Percentiles rank a stretch among this genome's conserved stretches.
phyloP scores from a whole-genome alignment of 139 green algal species.

The Auxenochlorella protothecoides region DNA sequence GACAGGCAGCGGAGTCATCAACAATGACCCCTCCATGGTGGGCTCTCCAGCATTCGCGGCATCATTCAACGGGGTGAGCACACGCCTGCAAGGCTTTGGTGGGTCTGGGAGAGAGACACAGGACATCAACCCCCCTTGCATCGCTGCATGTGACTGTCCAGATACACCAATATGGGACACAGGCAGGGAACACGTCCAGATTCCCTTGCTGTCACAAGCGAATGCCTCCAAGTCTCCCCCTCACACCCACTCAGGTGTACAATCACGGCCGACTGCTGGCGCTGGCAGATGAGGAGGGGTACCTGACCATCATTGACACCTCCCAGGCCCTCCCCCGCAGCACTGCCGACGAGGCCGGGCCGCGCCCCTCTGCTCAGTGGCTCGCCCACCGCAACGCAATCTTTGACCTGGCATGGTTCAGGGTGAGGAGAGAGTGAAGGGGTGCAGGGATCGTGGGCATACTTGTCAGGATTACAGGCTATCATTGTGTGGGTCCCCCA shows the following conservation, averaged over 20 bases:
- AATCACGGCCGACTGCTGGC: constrained; percentile 42
- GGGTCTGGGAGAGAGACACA: no score
- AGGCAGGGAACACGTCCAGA: not conserved
- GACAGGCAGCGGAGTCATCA: not conserved
- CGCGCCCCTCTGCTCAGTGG: constrained; percentile 45
- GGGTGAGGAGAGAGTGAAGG: constrained; percentile 29
- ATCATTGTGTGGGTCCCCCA: no score
- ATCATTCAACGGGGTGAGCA: constrained; percentile 20
- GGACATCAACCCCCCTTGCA: no score
- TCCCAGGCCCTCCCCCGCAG: constrained; percentile 11
- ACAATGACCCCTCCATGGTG: not conserved
- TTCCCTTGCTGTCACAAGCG: not conserved
- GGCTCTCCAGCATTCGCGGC: constrained; percentile 23
- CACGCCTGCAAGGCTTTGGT: not conserved
- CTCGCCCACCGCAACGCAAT: constrained; percentile 65
- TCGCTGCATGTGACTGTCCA: no score
- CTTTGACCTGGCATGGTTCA: constrained; percentile 67
- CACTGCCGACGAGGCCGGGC: constrained; percentile 12
- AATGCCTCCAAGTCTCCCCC: not conserved
- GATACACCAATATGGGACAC: not conserved
- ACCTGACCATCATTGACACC: constrained; percentile 53
- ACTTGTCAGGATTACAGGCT: no score
- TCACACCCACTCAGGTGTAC: constrained; percentile 9
- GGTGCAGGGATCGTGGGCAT: no score
- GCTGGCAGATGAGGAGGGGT: constrained; percentile 68